Evolutionary conservation across 2,329 filamentous ascomycete species (phyloP).

Genomic region (Claviceps digitariae): DNA sequence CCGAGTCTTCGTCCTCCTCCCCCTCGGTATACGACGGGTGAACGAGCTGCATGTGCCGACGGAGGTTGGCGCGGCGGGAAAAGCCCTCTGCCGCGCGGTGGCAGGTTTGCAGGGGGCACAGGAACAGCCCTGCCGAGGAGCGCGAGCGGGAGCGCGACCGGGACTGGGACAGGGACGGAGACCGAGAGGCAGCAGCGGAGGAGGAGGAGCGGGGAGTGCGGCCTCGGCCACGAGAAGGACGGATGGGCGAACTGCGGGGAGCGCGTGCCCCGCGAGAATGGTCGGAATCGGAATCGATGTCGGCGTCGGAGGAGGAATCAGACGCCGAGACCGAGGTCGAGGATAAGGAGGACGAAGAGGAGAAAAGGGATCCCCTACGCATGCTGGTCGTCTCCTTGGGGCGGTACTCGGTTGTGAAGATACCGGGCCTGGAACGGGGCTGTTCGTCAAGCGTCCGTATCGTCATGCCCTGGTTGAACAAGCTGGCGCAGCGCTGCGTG

Average conservation of each 20-base stretch:
- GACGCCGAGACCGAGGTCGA: too few species aligned
- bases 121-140: constrained; percentile 20
- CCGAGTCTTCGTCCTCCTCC: constrained; percentile 25
- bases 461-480: constrained; percentile 62
- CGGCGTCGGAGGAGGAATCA: constrained; percentile 6
- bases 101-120: constrained; percentile 25
- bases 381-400: constrained; percentile 14
- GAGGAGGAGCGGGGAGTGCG: background rate
- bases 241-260: background rate
- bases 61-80: constrained; percentile 21
- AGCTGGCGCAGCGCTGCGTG: constrained; percentile 55
- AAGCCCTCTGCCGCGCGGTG: constrained; percentile 24
- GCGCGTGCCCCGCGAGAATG: constrained; percentile 10
- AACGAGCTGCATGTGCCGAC: constrained; percentile 24
- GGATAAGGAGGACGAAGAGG: constrained; percentile 8
- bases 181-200: background rate
- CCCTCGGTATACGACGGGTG: constrained; percentile 24
- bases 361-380: background rate
- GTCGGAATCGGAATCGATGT: constrained; percentile 16
- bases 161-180: constrained; percentile 8
- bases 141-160: constrained; percentile 5
- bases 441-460: constrained; percentile 40
- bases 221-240: constrained; percentile 1
- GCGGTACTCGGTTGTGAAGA: constrained; percentile 16
- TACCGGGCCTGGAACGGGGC: constrained; percentile 12